Percentiles rank a stretch among this genome's conserved stretches.
These are phyloP conservation scores for Epichloe brachyelytri DNA, from an alignment of 2,329 filamentous ascomycete species.

Conservation along the genomic window DNA sequence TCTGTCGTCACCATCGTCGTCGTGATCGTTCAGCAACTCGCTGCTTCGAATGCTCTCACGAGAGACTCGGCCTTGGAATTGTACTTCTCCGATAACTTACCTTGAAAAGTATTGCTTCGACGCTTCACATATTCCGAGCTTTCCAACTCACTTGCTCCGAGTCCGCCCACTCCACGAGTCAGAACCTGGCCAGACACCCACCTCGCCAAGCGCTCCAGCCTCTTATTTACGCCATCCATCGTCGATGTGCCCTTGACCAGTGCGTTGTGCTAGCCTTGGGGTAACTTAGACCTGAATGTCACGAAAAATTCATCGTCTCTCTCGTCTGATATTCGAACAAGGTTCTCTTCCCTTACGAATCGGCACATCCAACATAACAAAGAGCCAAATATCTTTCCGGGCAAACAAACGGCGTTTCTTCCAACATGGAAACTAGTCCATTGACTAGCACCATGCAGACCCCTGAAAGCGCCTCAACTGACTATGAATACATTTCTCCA, in stretches of 20 bases:
- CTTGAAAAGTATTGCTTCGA: not conserved
- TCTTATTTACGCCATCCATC: too few relatives aligned
- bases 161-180: too few relatives aligned
- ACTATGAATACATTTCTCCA: conserved; percentile 35
- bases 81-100: not conserved
- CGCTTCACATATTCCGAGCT: not conserved
- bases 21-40: not conserved
- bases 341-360: conserved; percentile 9
- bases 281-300: not conserved
- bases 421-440: conserved; percentile 26
- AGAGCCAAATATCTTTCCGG: not conserved
- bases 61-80: too few relatives aligned
- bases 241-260: not conserved
- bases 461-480: conserved; percentile 32
- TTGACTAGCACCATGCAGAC: conserved; percentile 23
- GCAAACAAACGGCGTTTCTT: not conserved
- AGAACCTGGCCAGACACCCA: too few relatives aligned
- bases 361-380: conserved; percentile 4
- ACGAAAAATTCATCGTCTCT: not conserved
- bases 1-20: not conserved
- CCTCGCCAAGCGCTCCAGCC: too few relatives aligned
- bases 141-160: too few relatives aligned
- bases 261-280: not conserved
- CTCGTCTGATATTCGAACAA: not conserved
- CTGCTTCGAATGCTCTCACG: not conserved